Evolutionary conservation across 1,284 basidiomycete genomes (phyloP).

Genomic region (Irpex sp.): DNA sequence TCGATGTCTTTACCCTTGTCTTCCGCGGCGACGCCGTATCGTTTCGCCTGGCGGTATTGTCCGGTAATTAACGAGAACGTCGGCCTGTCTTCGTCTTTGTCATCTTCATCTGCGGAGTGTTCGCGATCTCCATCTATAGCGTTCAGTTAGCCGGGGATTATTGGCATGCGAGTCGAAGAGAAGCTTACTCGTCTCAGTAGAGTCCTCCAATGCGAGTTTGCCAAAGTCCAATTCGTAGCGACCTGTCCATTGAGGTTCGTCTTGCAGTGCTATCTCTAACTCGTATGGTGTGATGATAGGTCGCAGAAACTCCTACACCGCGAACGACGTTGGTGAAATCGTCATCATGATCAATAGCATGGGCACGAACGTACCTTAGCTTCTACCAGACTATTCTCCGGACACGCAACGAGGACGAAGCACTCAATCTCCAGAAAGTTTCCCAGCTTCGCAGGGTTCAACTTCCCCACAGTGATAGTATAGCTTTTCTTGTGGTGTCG

Average conservation of each 20-base stretch:
- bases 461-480: slow-evolving; percentile 93
- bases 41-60: slow-evolving; percentile 76
- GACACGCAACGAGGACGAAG: slow-evolving; percentile 93
- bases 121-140: background rate
- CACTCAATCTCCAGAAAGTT: slow-evolving; percentile 98
- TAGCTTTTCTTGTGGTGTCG: slow-evolving; percentile 84
- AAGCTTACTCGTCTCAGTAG: background rate
- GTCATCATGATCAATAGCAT: background rate
- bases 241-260: slow-evolving; percentile 73
- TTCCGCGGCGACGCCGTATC: slow-evolving; percentile 46
- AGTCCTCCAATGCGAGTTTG: slow-evolving; percentile 55
- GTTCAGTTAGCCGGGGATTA: background rate
- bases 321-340: background rate
- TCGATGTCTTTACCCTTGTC: background rate
- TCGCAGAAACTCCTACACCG: slow-evolving; percentile 73
- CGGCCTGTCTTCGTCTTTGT: slow-evolving; percentile 69
- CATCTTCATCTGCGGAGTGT: slow-evolving; percentile 22
- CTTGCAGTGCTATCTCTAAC: slow-evolving; percentile 76
- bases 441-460: slow-evolving; percentile 93
- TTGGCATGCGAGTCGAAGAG: background rate
- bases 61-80: slow-evolving; percentile 88
- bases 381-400: slow-evolving; percentile 90
- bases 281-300: slow-evolving; percentile 97
- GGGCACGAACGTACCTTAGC: slow-evolving; percentile 53
- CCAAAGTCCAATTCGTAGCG: slow-evolving; percentile 79